Conservation (phyloP, 2,329 filamentous ascomycete species). For the Aspergillus hortae region DNA sequence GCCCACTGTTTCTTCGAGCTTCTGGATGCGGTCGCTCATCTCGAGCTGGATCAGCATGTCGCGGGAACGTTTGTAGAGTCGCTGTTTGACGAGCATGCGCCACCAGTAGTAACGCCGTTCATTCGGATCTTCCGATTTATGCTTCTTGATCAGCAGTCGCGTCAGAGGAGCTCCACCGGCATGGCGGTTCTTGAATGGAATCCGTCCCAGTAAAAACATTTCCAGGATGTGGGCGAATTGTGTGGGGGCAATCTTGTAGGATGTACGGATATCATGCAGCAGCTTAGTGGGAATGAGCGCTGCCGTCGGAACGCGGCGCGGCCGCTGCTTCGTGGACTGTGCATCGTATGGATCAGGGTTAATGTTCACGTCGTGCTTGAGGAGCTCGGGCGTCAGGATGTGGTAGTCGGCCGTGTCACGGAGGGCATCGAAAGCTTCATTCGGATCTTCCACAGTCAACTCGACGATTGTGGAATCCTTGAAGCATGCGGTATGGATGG, state of each 20-base stretch:
- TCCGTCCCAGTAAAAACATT: slow-evolving; percentile 58
- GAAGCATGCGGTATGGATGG: slow-evolving; percentile 69
- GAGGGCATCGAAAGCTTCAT: slow-evolving; percentile 63
- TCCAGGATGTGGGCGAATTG: slow-evolving; percentile 62
- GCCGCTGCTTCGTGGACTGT: slow-evolving; percentile 32
- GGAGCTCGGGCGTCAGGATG: slow-evolving; percentile 51
- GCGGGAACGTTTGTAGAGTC: slow-evolving; percentile 58
- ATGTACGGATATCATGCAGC: slow-evolving; percentile 48
- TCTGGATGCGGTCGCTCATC: slow-evolving; percentile 53
- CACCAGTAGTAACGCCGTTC: slow-evolving; percentile 64
- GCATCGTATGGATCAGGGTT: slow-evolving; percentile 40
- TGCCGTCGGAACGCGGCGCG: slow-evolving; percentile 47
- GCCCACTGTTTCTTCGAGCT: slow-evolving; percentile 57
- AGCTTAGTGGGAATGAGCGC: slow-evolving; percentile 51
- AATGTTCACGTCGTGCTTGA: slow-evolving; percentile 47
- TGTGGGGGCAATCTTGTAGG: slow-evolving; percentile 57
- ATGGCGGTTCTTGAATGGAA: slow-evolving; percentile 49
- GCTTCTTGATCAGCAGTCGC: slow-evolving; percentile 47
- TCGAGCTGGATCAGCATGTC: slow-evolving; percentile 60
- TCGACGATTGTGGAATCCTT: slow-evolving; percentile 68
- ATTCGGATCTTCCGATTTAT: slow-evolving; percentile 47
- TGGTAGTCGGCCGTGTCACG: slow-evolving; percentile 61
- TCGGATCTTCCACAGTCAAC: slow-evolving; percentile 92
- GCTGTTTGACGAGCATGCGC: slow-evolving; percentile 61
- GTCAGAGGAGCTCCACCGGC: slow-evolving; percentile 49